Evolutionary conservation across 2,329 filamentous ascomycete genomes (phyloP), one percentile per base, ranked within the genome.

Genomic region (Penicillium nordicum): DNA sequence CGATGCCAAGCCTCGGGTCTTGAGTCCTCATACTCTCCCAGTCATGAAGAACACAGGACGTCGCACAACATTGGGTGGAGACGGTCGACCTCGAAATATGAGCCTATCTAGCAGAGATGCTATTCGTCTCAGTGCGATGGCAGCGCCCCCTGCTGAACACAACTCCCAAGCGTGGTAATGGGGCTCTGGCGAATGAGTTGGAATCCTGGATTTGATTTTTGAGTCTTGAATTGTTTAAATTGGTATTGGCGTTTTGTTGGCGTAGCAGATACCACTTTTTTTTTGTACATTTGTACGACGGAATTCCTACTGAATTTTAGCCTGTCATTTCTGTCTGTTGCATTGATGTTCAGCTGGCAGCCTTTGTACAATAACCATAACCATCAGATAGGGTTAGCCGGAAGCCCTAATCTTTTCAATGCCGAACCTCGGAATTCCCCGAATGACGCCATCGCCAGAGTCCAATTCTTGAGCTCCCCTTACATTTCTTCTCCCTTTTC

Each of bases 11-110:
- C 74, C 74, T 38, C 83, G 79, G 55, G 84, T 88, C 14, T 73
- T 88, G 48, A 86, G 84, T 62, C 86, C 87, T 29, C 78, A 85
- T 34, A 80, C 79, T 29, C 76, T 83, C 18, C 81, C 84, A 1
- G 79, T 88, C 29, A 78, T 81, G 64, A 88, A 88, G 69, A 72
- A 72, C 38, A 78, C 73, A 5, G 73, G 70, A 40, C 68, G 77
- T 38, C 72, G 76, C 36, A 74, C 73, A 6, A 79, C 76, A 5
- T 68, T 78, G 44, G 74, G 74, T 11, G 70, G 69, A 41, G 77
- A 78, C 18, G 64, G 73, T 6, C 72, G 73, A 53, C 68, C 73
- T 48, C 69, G 72, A 52, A 75, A 75, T 58, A 66, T 69, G 61
- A 75, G 70, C 51, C 67, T 72, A 52, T 70, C 67, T n/a, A 69